Base-by-base conservation (phyloP, 1,284 basidiomycete genomes). In the Cronartium quercuum region DNA sequence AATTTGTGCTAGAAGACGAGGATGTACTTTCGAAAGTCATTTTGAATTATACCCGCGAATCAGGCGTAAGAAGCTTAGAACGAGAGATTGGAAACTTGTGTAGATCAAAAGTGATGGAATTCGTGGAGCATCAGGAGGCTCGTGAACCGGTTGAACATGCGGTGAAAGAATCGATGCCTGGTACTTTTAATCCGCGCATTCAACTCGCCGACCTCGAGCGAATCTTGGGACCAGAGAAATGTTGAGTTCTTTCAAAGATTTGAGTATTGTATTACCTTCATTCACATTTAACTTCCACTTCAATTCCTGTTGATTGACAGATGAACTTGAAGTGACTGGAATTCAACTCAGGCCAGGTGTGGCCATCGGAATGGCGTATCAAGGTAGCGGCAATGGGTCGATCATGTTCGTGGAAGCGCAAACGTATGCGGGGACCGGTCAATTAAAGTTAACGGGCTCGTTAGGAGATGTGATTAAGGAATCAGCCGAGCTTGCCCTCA, bases 51-150 rank as follows among this genome's bases (percentile, higher is more conserved):
- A 94, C 92, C 0, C 86, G 89, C 10, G 91, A 96, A 82, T 93
- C 94, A 0, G 94, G 94, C 38, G 94, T 97, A n/a, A 87, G 94
- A 38, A 89, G 88, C 37, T 86, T 97, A 12, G 94, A 97, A 80
- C 87, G 94, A 5, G 88, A 91, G 12, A 89, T 97, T 62, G 92
- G 91, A 9, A 87, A 89, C 21, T 87, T 97, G 21, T 90, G 91
- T 41, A 84, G 94, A 24, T 89, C 87, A 77, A 94, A 94, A 80
- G 92, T 91, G 0, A 92, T 94, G 18, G 89, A 96, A 79, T 95
- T 89, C 87, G 88, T 92, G 0, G 89, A 90, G 79, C 84, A 85
- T 77, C 82, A 87, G 29, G 90, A 92, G 78, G 83, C 81, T 7
- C 76, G 77, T 0, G 38, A 55, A 63, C 29, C 29, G 29, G 29